Evolutionary conservation across 768 basidiomycete genomes (phyloP), one percentile per base, ranked within the genome.

Genomic region (Lentinula guzmanii): DNA sequence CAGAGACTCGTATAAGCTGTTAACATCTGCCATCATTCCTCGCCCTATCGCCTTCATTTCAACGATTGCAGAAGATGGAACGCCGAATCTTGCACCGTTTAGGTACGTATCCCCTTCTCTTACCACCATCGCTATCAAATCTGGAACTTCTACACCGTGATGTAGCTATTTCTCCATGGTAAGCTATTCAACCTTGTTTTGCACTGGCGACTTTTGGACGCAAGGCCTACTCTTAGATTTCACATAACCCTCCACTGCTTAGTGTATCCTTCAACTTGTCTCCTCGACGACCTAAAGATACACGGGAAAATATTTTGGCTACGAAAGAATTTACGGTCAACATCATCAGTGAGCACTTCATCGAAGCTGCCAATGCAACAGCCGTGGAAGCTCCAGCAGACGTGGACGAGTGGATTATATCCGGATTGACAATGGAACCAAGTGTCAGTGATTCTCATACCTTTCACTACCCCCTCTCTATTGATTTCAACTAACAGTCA

Each of bases 281-380:
- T 21, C 74, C 72, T 43, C 74, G 73, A 31, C 71, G 74, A 39
- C 76, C 78, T 42, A 84, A 86, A 68, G 87, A 91, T 68, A 87
- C 86, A 16, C 77, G 82, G 53, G 77, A 79, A 62, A 91, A 91
- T 63, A 87, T 90, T 63, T 70, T 81, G 53, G 74, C 75, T 0
- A 87, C 83, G 15, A 85, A 84, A 63, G 78, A 88, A 67, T 93
- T 92, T 70, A 85, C 84, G 7, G 82, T 87, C 54, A 88, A 83
- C 66, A 83, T 89, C 57, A 84, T 93, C 65, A 88, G 85, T 60
- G 87, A 91, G 70, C 72, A 83, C 0, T 82, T 86, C 65, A 72
- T 78, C 53, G 82, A 86, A 65, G 80, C 82, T 2, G 84, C 82
- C 7, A 86, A 87, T 67, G 71, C 73, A 53, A 75, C 79, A n/a